Conservation (phyloP, 305 asterid species). For the Stenogyne calaminthoides region DNA sequence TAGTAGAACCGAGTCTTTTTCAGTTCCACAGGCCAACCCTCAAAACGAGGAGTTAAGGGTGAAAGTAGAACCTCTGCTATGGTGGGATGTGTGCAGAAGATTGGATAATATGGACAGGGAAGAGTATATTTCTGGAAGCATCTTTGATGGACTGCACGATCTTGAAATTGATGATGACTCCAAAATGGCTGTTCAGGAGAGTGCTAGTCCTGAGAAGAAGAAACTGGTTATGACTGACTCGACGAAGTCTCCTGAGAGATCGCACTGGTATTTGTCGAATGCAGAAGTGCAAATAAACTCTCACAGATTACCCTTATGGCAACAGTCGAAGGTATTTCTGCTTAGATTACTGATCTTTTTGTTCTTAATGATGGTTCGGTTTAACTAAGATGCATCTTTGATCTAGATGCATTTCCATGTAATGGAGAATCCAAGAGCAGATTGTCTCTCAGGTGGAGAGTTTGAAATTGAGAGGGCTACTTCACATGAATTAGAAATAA, state of each 20-base stretch:
- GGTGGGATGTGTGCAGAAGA: constrained; percentile 99
- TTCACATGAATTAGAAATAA: constrained; percentile 77
- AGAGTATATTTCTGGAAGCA: constrained; percentile 64
- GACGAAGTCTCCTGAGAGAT: constrained; percentile 55
- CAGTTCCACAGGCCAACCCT: constrained; percentile 52
- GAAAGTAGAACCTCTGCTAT: constrained; percentile 82
- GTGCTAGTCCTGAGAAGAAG: constrained; percentile 45
- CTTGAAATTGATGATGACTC: constrained; percentile 47
- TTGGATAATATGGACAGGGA: constrained; percentile 91
- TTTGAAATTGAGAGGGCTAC: constrained; percentile 74
- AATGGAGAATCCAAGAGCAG: constrained; percentile 55
- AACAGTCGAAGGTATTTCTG: constrained; percentile 56
- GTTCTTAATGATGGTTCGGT: constrained; percentile 23
- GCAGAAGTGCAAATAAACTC: constrained; percentile 97
- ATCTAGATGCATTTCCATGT: constrained; percentile 73
- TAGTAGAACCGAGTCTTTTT: constrained; percentile 45
- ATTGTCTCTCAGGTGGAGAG: constrained; percentile 59
- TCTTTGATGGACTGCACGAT: constrained; percentile 52
- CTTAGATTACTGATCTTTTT: constrained; percentile 11
- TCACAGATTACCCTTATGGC: constrained; percentile 86
- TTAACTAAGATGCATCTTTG: constrained; percentile 31
- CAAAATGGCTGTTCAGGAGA: constrained; percentile 44
- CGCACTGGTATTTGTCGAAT: constrained; percentile 80
- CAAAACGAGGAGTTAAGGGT: constrained; percentile 80
- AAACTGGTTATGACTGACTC: constrained; percentile 45